A percentile compares a stretch with the other conserved stretches of the same genome.
These are phyloP conservation scores for Tetrapisispora phaffii DNA, from an alignment of 805 yeast species.

Conservation along the genomic window DNA sequence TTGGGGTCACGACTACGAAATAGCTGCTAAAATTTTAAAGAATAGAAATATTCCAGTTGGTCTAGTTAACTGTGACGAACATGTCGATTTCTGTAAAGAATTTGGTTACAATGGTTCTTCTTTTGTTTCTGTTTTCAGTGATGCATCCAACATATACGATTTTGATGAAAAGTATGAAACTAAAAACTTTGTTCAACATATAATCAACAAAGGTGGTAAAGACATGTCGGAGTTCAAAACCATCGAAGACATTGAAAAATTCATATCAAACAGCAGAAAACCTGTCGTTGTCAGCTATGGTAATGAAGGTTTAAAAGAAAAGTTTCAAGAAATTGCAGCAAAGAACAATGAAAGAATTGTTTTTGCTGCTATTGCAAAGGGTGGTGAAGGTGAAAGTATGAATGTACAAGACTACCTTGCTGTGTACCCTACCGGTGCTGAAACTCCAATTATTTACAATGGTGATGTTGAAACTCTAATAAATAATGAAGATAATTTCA, in stretches of 20 bases:
- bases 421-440: conserved; percentile 9
- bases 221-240: conserved; percentile 48
- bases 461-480: conserved; percentile 15
- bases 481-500: conserved; percentile 36
- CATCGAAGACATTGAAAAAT: conserved; percentile 40
- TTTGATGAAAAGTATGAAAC: conserved; percentile 77
- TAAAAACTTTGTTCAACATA: conserved; percentile 62
- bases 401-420: conserved; percentile 9
- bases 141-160: conserved; percentile 32
- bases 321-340: conserved; percentile 55
- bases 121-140: conserved; percentile 64
- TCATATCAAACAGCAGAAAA: conserved; percentile 33
- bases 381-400: conserved; percentile 19
- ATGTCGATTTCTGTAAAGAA: conserved; percentile 59
- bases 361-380: conserved; percentile 39
- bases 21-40: conserved; percentile 47
- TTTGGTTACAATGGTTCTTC: conserved; percentile 75
- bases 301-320: conserved; percentile 35
- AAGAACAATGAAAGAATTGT: conserved; percentile 49
- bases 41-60: conserved; percentile 61
- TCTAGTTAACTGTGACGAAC: conserved; percentile 76
- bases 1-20: neutral
- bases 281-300: conserved; percentile 50
- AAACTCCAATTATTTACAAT: conserved; percentile 18
- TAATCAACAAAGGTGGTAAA: conserved; percentile 76